Evolutionary conservation across 345 rosid species (phyloP).

Genomic region (Hibiscus tridactylites): DNA sequence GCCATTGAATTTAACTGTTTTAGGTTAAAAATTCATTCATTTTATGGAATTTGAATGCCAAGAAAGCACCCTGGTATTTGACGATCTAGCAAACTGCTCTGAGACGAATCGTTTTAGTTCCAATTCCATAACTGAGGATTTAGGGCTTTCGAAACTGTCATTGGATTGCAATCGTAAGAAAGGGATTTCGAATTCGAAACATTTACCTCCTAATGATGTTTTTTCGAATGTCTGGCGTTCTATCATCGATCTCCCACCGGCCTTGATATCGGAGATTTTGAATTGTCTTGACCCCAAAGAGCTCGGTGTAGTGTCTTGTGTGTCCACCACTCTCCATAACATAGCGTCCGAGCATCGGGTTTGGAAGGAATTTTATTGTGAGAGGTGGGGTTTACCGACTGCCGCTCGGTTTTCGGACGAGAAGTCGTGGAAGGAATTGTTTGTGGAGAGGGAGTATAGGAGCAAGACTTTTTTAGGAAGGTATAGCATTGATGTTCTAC

Average conservation of each 20-base stretch:
- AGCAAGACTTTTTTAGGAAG: conserved; percentile 69
- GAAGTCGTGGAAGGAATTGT: conserved; percentile 76
- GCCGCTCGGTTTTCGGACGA: conserved; percentile 34
- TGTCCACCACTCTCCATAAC: conserved; percentile 53
- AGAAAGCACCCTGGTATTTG: conserved; percentile 25
- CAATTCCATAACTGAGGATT: conserved; percentile 12
- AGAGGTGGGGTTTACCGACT: conserved; percentile 79
- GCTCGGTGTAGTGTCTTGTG: conserved; percentile 80
- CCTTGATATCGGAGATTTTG: conserved; percentile 67
- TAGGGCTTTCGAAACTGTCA: conserved; percentile 19
- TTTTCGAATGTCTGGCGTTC: conserved; percentile 22
- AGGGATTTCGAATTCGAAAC: conserved; percentile 25
- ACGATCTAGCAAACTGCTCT: conserved; percentile 13
- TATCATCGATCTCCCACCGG: conserved; percentile 76
- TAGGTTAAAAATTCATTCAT: conserved; percentile 1
- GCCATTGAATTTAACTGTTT: neutral
- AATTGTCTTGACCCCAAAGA: conserved; percentile 76
- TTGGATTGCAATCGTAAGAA: conserved; percentile 21
- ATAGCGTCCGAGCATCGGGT: conserved; percentile 70
- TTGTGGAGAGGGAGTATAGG: conserved; percentile 86
- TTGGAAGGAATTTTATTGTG: conserved; percentile 79
- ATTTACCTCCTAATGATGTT: conserved; percentile 28
- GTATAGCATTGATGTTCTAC: conserved; percentile 48
- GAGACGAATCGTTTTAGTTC: conserved; percentile 10
- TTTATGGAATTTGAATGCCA: conserved; percentile 92